These are phyloP conservation scores for Sporisorium scitamineum DNA, from an alignment of 1,284 basidiomycete species.

Conservation along the genomic window DNA sequence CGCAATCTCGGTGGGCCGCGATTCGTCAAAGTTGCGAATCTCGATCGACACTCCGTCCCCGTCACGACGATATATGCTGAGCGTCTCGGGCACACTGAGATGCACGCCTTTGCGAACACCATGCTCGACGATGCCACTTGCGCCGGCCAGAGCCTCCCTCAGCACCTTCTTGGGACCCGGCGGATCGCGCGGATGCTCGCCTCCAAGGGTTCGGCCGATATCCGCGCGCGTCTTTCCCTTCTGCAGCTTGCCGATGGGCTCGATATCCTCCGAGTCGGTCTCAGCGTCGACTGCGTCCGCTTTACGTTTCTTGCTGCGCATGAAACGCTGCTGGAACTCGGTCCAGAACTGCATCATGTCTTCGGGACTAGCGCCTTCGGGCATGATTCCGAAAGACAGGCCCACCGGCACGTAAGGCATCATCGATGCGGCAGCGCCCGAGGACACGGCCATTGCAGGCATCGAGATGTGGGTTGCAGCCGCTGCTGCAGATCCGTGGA, in stretches of 20 bases:
- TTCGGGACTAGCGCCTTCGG: slow-evolving; percentile 37
- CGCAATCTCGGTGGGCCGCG: slow-evolving; percentile 76
- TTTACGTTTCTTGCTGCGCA: slow-evolving; percentile 50
- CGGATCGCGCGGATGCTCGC: slow-evolving; percentile 75
- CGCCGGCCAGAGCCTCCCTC: slow-evolving; percentile 39
- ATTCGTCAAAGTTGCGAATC: slow-evolving; percentile 79
- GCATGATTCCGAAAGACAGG: slow-evolving; percentile 50
- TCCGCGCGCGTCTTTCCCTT: slow-evolving; percentile 41
- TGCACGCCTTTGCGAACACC: slow-evolving; percentile 38
- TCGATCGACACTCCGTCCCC: slow-evolving; percentile 76
- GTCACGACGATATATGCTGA: slow-evolving; percentile 69
- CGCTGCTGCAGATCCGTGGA: slow-evolving; percentile 9
- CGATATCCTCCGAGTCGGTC: slow-evolving; percentile 41
- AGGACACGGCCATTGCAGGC: slow-evolving; percentile 12
- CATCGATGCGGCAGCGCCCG: slow-evolving; percentile 27
- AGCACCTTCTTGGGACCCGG: slow-evolving; percentile 74
- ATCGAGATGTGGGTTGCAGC: slow-evolving; percentile 3
- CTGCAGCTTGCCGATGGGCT: slow-evolving; percentile 47
- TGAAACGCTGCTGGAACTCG: slow-evolving; percentile 46
- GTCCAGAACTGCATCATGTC: slow-evolving; percentile 56
- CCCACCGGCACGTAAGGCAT: slow-evolving; percentile 39
- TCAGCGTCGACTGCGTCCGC: slow-evolving; percentile 27
- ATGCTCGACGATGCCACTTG: slow-evolving; percentile 39
- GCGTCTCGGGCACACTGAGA: slow-evolving; percentile 43
- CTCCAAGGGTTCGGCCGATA: slow-evolving; percentile 77